A percentile compares a stretch with the other conserved stretches of the same genome.
phyloP scores from a whole-genome alignment of 768 basidiomycete genomes.

The button mushroom (Agaricus bisporus) region DNA sequence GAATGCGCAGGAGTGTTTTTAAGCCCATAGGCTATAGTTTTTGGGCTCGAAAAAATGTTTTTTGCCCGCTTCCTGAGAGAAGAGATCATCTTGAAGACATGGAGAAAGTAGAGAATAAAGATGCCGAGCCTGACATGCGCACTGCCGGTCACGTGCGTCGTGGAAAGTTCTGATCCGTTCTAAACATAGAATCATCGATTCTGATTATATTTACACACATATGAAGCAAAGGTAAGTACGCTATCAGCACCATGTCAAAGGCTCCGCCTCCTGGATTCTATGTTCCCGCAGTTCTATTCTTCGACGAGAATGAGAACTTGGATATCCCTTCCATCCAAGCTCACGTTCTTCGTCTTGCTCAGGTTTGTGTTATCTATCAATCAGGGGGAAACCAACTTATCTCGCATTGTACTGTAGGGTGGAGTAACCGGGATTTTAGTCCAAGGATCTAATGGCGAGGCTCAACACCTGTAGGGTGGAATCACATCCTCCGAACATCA shows the following conservation, averaged over 20 bases:
- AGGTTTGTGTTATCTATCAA: constrained; percentile 33
- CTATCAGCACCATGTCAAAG: constrained; percentile 17
- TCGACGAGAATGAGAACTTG: constrained; percentile 62
- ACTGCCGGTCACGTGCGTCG: constrained; percentile 6
- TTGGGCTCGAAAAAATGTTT: constrained; percentile 27
- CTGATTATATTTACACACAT: no score
- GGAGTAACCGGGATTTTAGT: constrained; percentile 69
- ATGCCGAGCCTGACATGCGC: neutral
- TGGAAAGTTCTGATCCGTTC: neutral
- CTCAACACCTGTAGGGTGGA: constrained; percentile 50
- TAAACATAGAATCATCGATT: no score
- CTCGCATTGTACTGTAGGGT: constrained; percentile 38
- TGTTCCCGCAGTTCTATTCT: constrained; percentile 74
- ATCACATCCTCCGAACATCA: neutral
- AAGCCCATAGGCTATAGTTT: constrained; percentile 49
- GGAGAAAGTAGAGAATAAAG: neutral
- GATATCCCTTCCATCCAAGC: constrained; percentile 60
- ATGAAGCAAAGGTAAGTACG: neutral
- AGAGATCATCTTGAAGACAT: constrained; percentile 32
- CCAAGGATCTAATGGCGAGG: constrained; percentile 73
- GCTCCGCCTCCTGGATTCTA: constrained; percentile 67
- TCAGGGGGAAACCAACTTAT: constrained; percentile 13
- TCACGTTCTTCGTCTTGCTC: constrained; percentile 69
- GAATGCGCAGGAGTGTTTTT: constrained; percentile 24
- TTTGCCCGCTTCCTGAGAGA: constrained; percentile 34